Percentiles rank a stretch among this genome's conserved stretches.
Conservation (phyloP, 2,329 filamentous ascomycete genomes). For the Purpureocillium lavendulum region DNA sequence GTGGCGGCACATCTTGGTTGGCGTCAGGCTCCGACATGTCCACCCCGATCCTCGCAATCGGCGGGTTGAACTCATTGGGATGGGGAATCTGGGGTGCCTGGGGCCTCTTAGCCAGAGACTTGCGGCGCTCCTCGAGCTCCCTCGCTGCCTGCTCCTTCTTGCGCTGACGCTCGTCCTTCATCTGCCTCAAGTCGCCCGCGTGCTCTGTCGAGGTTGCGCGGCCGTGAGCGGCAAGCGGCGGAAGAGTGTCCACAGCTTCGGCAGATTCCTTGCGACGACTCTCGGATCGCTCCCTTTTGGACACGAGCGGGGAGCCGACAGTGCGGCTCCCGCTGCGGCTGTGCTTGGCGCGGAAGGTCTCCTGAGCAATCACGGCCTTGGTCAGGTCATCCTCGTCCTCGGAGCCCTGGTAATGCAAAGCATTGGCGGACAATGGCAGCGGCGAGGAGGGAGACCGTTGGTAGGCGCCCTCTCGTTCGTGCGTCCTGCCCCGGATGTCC, state of each 20-base stretch:
- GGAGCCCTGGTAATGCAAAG: conserved; percentile 31
- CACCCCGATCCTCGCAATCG: conserved; percentile 19
- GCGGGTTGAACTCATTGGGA: conserved; percentile 45
- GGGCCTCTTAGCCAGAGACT: conserved; percentile 73
- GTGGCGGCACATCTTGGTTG: conserved; percentile 36
- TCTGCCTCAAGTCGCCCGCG: conserved; percentile 44
- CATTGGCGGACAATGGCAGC: conserved; percentile 58
- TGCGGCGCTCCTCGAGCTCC: conserved; percentile 80
- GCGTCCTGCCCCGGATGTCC: conserved; percentile 54
- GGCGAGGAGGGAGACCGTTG: conserved; percentile 73
- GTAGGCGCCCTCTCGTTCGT: conserved; percentile 47
- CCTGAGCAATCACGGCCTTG: conserved; percentile 43
- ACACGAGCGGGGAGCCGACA: conserved; percentile 24
- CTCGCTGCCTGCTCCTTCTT: conserved; percentile 71
- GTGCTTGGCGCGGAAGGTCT: conserved; percentile 47
- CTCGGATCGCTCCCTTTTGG: conserved; percentile 28
- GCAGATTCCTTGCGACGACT: conserved; percentile 24
- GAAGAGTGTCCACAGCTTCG: conserved; percentile 21
- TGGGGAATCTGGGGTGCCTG: conserved; percentile 74
- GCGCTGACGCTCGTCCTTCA: conserved; percentile 52
- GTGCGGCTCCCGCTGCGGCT: conserved; percentile 41
- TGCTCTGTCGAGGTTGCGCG: conserved; percentile 36
- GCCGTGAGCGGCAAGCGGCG: conserved; percentile 18
- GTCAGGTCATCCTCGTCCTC: conserved; percentile 59
- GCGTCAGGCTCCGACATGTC: conserved; percentile 35